Percentiles rank a stretch among this genome's conserved stretches.
phyloP scores from a whole-genome alignment of 805 yeast genomes.

The Pichia paraexigua region DNA sequence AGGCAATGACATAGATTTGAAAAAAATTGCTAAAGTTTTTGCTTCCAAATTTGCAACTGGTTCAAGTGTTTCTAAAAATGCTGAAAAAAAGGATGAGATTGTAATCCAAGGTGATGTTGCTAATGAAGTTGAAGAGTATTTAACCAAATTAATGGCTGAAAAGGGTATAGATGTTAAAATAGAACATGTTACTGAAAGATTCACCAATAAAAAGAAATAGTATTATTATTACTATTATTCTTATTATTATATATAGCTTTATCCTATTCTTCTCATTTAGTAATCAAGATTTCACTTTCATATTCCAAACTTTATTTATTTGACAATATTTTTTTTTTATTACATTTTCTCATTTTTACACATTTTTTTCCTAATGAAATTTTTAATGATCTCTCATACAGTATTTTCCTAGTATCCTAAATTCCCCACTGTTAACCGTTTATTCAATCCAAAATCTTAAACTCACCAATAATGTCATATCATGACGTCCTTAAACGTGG shows the following conservation, averaged over 20 bases:
- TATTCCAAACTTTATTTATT: too few species aligned
- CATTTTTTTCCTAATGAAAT: too few species aligned
- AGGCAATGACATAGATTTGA: slow-evolving; percentile 74
- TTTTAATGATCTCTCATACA: too few species aligned
- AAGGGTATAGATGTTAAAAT: slow-evolving; percentile 85
- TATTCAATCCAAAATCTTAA: too few species aligned
- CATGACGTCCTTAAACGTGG: slow-evolving; percentile 66
- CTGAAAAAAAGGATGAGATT: slow-evolving; percentile 87
- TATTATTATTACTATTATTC: too few species aligned
- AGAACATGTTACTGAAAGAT: slow-evolving; percentile 80
- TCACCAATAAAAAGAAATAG: slow-evolving; percentile 49
- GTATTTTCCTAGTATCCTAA: too few species aligned
- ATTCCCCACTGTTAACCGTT: too few species aligned
- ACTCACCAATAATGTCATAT: slow-evolving; percentile 46
- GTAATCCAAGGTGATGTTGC: slow-evolving; percentile 93
- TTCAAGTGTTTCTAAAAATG: slow-evolving; percentile 82
- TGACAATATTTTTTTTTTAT: too few species aligned
- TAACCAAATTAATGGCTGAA: slow-evolving; percentile 62
- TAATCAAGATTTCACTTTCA: too few species aligned
- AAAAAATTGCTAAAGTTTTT: slow-evolving; percentile 84
- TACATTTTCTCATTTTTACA: too few species aligned
- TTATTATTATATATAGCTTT: too few species aligned
- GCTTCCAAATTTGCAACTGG: slow-evolving; percentile 96
- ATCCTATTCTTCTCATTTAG: too few species aligned
- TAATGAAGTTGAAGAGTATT: slow-evolving; percentile 78